Evolutionary conservation across 768 basidiomycete species (phyloP).

Genomic region (Termitomyces sp.): DNA sequence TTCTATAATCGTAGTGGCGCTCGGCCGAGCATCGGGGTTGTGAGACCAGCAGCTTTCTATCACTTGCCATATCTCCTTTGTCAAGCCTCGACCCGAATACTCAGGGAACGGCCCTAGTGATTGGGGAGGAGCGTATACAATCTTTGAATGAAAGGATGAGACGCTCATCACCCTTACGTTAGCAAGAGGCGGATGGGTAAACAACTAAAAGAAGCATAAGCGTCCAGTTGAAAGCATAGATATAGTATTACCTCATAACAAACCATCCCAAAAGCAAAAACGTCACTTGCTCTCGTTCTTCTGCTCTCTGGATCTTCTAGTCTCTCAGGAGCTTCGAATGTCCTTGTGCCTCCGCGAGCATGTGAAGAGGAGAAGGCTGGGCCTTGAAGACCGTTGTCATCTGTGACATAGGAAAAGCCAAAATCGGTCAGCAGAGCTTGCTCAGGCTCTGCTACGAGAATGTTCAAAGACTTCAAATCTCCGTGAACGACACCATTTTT

Average conservation of each 20-base stretch:
- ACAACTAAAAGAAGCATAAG: background rate
- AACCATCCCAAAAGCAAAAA: background rate
- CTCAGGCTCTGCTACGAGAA: conserved; percentile 34
- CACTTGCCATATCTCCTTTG: background rate
- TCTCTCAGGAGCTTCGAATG: background rate
- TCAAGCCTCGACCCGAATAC: background rate
- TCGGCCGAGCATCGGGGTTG: background rate
- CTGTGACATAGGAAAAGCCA: conserved; percentile 30
- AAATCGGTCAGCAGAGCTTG: conserved; percentile 48
- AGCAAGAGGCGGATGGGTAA: background rate
- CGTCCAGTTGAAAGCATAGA: background rate
- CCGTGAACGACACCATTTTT: conserved; percentile 34
- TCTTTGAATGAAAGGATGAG: background rate
- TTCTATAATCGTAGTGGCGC: background rate
- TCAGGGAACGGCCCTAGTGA: background rate
- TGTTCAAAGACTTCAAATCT: conserved; percentile 43
- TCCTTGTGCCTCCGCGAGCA: background rate
- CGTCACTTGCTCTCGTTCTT: background rate
- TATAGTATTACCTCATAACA: background rate
- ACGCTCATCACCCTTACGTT: background rate
- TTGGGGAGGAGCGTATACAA: background rate
- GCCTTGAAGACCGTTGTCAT: conserved; percentile 2
- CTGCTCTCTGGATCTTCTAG: background rate
- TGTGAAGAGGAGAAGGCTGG: conserved; percentile 1
- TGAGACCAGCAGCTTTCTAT: background rate